Base-by-base conservation (phyloP, 23 red algal genomes). In the Chondrus crispus region DNA sequence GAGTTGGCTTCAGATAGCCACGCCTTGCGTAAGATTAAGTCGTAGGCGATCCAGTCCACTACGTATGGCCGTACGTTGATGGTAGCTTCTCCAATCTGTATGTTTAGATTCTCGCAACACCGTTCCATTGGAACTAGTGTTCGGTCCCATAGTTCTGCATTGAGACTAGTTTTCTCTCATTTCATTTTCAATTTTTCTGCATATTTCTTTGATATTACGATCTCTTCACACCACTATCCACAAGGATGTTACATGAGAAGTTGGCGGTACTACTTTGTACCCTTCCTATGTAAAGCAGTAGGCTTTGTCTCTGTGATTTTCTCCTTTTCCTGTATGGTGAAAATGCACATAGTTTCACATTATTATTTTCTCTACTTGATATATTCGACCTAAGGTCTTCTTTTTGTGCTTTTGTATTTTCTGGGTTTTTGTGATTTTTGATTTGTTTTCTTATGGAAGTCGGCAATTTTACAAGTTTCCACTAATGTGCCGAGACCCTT, bases 121-220 rank as follows among this genome's bases (percentile, higher is more conserved):
- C 37, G 79, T 19, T 83, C 79, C 52, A 83, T 60, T 57, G 47
- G 79, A 83, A 83, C 79, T 83, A 83, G 62, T 57, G 47, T 83
- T 57, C 79, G 19, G 5, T 83, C 79, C 79, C 79, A 83, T 38
- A 83, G 51, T 39, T 83, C 47, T 29, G 79, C 79, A 18, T 62
- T 83, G 9, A 83, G 20, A 60, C 33, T 53, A 57, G 22, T 83
- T 60, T n/a, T 83, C 62, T 24, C 35, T 46, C 74, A 19, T 6
- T 22, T 0, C 26, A 66, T 66, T 32, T 66, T 7, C 60, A 12
- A 66, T 66, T 66, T 19, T 9, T 66, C 60, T 32, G 1, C 60
- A 32, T 66, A 32, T 66, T 66, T 6, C 60, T 66, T 66, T 66
- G 60, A 66, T 66, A 66, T 22, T 66, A 66, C 60, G 26, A 2